Evolutionary conservation across 768 basidiomycete species (phyloP).

Genomic region (Trametes punicea): DNA sequence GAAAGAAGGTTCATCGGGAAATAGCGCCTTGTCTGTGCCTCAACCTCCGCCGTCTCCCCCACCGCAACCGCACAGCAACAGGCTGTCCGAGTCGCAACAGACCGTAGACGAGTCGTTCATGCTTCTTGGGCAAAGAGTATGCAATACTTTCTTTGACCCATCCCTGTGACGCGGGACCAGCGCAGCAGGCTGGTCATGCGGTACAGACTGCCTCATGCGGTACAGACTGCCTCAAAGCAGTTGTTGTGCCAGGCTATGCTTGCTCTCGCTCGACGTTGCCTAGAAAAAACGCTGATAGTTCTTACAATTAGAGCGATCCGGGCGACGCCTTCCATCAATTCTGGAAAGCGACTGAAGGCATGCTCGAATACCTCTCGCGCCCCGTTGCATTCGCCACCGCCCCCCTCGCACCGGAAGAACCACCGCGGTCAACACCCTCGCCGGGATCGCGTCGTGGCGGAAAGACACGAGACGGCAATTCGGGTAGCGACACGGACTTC

Average conservation of each 20-base stretch:
- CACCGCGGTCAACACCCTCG: constrained; percentile 16
- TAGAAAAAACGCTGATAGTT: background rate
- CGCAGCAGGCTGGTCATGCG: too few species aligned
- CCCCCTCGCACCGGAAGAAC: constrained; percentile 52
- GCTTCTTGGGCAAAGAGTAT: constrained; percentile 71
- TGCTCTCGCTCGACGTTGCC: background rate
- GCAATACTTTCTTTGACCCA: background rate
- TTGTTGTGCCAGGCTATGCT: too few species aligned
- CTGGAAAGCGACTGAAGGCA: constrained; percentile 84
- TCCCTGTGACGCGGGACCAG: too few species aligned
- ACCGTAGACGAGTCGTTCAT: constrained; percentile 87
- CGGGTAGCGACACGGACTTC: constrained; percentile 63
- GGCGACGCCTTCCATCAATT: constrained; percentile 87
- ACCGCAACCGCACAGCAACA: constrained; percentile 47
- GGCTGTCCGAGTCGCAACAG: constrained; percentile 42
- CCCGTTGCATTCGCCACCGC: constrained; percentile 80
- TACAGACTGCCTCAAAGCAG: too few species aligned
- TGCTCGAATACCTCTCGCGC: constrained; percentile 83
- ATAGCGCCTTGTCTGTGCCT: constrained; percentile 21
- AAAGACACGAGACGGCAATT: constrained; percentile 46
- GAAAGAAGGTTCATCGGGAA: constrained; percentile 17
- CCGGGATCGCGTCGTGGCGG: background rate
- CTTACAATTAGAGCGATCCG: constrained; percentile 45
- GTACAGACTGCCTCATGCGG: too few species aligned
- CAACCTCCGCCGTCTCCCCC: constrained; percentile 41